Conservation (phyloP, 441 rosid genomes). For the Raphanus hybrid region DNA sequence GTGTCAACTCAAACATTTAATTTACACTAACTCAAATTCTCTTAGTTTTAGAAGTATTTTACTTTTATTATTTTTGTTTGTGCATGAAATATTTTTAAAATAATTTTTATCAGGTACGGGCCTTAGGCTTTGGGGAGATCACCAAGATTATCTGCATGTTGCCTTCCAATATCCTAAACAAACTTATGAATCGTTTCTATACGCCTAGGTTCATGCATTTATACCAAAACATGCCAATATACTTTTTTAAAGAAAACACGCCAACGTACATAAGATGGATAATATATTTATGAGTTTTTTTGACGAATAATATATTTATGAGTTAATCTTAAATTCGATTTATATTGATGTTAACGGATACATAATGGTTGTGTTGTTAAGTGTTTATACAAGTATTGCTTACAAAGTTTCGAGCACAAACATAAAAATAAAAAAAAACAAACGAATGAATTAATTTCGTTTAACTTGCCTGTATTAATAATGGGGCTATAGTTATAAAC, state of each 20-base stretch:
- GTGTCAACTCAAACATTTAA: conserved; percentile 40
- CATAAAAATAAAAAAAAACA: too few species aligned
- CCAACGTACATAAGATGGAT: neutral
- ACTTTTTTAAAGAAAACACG: neutral
- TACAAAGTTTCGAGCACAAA: too few species aligned
- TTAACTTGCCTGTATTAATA: too few species aligned
- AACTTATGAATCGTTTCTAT: conserved; percentile 20
- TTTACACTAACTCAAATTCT: conserved; percentile 28
- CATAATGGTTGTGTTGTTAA: neutral
- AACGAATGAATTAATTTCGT: too few species aligned
- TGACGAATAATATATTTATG: neutral
- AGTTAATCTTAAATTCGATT: neutral
- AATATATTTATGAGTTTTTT: neutral
- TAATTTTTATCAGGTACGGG: conserved; percentile 30
- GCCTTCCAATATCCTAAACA: conserved; percentile 30
- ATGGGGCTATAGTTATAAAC: too few species aligned
- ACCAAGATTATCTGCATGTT: conserved; percentile 29
- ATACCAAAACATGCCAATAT: conserved; percentile 15
- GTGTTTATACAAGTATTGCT: too few species aligned
- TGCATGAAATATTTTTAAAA: neutral
- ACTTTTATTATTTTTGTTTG: neutral
- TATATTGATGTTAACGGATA: neutral
- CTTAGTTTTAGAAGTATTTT: neutral
- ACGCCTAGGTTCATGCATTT: conserved; percentile 36
- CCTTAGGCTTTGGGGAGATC: conserved; percentile 29